Base-by-base conservation (phyloP, 2,329 filamentous ascomycete genomes). In the Exophiala spinifera region DNA sequence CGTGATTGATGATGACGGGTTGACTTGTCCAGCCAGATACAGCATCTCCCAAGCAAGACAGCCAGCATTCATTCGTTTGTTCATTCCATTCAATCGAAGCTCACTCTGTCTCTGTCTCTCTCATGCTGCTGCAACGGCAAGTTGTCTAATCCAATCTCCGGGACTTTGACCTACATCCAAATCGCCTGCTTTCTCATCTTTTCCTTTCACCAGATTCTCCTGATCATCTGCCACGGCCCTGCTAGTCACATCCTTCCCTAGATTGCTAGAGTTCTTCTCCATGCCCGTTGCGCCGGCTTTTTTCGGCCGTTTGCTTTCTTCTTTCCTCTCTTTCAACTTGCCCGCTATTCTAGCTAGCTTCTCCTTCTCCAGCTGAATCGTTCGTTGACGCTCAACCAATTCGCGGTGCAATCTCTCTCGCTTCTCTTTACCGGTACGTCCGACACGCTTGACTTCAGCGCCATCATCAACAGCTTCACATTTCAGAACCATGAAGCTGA, bases 391-490 rank as follows among this genome's bases (percentile, higher is more conserved):
- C 25, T 62, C 57, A 31, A 56, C 65, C 56, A 71, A 61, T 58
- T 73, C 69, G 15, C 65, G 59, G 13, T 71, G 71, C 48, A 82
- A 69, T 33, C 79, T 69, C 63, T 78, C 76, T 34, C 80, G 76
- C 58, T 72, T 71, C 37, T 75, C 72, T 67, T 74, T 65, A 61
- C 75, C 67, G 63, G 74, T 66, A 61, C 77, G 63, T 66, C 78
- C 67, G 71, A 77, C 67, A 62, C 76, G 69, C 52, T 70, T 66
- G 59, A 70, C 53, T 64, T 73, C 65, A 55, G 74, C 53, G 74
- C 80, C 59, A 78, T 94, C 91, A 59, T 89, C 86, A 0, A 96
- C 88, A 85, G 91, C 97, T 49, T 90, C 84, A 10, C 96, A 81
- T 49, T 84, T 83, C 57, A 85, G 79, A 45, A 99, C 82, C 79